Conservation (phyloP, 2,329 filamentous ascomycete genomes). For the Pseudocercospora vitis region DNA sequence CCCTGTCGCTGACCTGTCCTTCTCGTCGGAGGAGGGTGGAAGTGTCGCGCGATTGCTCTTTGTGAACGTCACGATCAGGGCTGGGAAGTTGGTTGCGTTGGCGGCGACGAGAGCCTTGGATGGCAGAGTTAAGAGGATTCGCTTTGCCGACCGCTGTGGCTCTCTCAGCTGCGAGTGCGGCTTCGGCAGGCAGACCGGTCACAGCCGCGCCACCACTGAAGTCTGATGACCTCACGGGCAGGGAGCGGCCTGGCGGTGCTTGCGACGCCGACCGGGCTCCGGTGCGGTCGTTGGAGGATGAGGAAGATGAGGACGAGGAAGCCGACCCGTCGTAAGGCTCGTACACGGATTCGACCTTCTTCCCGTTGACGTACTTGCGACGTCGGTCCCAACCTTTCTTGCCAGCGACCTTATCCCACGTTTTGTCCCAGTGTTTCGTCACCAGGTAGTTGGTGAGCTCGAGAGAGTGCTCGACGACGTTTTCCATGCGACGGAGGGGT, state of each 20-base stretch:
- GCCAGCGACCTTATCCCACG: too few species aligned
- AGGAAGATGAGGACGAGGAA: slow-evolving; percentile 9
- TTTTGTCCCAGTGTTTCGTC: slow-evolving; percentile 33
- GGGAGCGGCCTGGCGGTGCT: slow-evolving; percentile 10
- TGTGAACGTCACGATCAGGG: slow-evolving; percentile 20
- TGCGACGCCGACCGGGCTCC: slow-evolving; percentile 12
- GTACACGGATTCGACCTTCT: slow-evolving; percentile 23
- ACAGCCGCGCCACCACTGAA: slow-evolving; percentile 16
- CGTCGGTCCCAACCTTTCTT: slow-evolving; percentile 30
- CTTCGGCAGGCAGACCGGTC: slow-evolving; percentile 12
- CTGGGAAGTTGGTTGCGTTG: slow-evolving; percentile 23
- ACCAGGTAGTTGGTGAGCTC: slow-evolving; percentile 29
- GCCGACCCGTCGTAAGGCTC: slow-evolving; percentile 5
- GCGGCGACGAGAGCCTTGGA: slow-evolving; percentile 19
- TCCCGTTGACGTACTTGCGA: slow-evolving; percentile 22
- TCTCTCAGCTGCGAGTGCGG: slow-evolving; percentile 7
- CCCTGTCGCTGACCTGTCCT: slow-evolving; percentile 27
- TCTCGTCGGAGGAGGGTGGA: slow-evolving; percentile 26
- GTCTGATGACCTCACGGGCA: slow-evolving; percentile 22
- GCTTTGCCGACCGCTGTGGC: slow-evolving; percentile 8
- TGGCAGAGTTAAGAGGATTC: slow-evolving; percentile 6
- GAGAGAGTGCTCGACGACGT: slow-evolving; percentile 31
- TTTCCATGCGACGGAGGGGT: slow-evolving; percentile 19
- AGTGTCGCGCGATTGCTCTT: slow-evolving; percentile 14
- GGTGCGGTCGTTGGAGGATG: slow-evolving; percentile 13